Evolutionary conservation across 345 rosid species (phyloP), one percentile per base, ranked within the genome.

Genomic region (Sapria himalayana): DNA sequence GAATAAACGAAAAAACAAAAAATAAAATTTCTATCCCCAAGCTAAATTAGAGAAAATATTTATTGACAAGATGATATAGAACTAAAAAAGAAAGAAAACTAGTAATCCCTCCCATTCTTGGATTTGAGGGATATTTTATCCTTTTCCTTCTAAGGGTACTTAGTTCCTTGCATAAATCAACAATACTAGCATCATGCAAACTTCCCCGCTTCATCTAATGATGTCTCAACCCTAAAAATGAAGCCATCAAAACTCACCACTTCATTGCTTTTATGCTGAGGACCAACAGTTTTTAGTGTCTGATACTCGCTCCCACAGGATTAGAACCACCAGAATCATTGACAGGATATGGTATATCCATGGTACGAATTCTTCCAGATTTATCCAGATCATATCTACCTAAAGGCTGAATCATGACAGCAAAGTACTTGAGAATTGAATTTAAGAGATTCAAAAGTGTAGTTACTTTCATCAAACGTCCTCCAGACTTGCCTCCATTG

Each of bases 221-320:
- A n/a, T n/a, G n/a, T n/a, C n/a, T n/a, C n/a, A n/a, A n/a, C n/a
- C 98, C 95, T 78, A 12, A 89, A 72, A 44, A 79, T 79, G 81
- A 78, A 81, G 33, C 98, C 98, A 57, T 89, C 98, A 35, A 89
- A 89, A 74, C 98, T 89, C 56, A 82, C 54, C 63, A 89, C 86
- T 74, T 89, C 95, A 41, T 91, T 82, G 38, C 64, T 67, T 49
- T 72, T 70, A 49, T 77, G 85, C 33, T 76, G 82, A 18, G 86
- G 75, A 56, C 47, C 55, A 40, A 78, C 77, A 59, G 82, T 76
- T 62, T 89, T 89, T 56, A 82, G 42, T 46, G 93, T 77, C 60
- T 82, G 92, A 56, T 59, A 60, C 46, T 72, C 91, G 22, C 84
- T 72, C 10, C 66, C 48, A n/a, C n/a, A n/a, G 53, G 91, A 65